phyloP scores from a whole-genome alignment of 1,284 basidiomycete species.

The Heterobasidion parviporum region DNA sequence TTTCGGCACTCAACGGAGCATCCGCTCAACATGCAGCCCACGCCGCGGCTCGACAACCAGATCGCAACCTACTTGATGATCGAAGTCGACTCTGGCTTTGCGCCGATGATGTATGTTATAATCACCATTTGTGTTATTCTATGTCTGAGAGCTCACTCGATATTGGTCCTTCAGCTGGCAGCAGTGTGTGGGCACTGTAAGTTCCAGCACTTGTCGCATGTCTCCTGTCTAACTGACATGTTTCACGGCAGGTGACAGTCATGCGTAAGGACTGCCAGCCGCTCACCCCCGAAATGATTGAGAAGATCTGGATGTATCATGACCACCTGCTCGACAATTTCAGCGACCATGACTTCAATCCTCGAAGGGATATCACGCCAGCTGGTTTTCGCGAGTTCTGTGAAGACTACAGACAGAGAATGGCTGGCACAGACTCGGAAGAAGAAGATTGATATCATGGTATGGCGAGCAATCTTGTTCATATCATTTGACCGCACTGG shows the following conservation, averaged over 20 bases:
- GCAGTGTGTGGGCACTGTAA: not conserved
- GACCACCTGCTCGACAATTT: not conserved
- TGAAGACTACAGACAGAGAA: not conserved
- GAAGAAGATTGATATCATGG: not conserved
- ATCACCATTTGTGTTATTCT: not conserved
- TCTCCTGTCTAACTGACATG: not conserved
- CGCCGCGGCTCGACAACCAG: not conserved
- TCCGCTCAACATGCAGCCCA: not conserved
- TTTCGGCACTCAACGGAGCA: not conserved
- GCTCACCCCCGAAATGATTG: not conserved
- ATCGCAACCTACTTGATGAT: constrained; percentile 2
- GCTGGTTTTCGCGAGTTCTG: not conserved
- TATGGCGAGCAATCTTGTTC: too few species aligned
- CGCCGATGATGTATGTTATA: not conserved
- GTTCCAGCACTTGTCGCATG: not conserved
- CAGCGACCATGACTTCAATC: not conserved
- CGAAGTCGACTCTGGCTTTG: not conserved
- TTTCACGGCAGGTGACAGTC: not conserved
- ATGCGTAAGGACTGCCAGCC: not conserved
- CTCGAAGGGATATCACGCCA: not conserved
- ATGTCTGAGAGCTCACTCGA: not conserved
- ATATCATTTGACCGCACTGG: too few species aligned
- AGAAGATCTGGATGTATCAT: not conserved
- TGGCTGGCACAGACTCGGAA: not conserved
- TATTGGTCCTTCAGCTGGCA: not conserved